These are phyloP conservation scores for Telopea speciosissima DNA, from an alignment of 177 flowering plant species.

Conservation along the genomic window DNA sequence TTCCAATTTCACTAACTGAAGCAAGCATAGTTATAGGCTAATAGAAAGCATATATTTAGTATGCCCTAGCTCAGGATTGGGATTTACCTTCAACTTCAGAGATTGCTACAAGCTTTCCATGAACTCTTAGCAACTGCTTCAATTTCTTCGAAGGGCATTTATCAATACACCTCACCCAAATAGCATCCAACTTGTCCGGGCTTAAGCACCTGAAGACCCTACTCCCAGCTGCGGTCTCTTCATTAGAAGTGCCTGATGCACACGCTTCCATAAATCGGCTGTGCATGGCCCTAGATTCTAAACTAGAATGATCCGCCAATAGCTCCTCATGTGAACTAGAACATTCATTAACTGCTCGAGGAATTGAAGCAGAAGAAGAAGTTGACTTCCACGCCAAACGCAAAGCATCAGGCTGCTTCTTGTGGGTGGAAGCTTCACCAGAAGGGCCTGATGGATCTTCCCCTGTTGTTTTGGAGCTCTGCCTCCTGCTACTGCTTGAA, in stretches of 20 bases:
- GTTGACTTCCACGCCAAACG: constrained; percentile 26
- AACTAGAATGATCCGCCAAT: constrained; percentile 21
- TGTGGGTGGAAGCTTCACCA: constrained; percentile 33
- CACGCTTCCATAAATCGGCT: constrained; percentile 23
- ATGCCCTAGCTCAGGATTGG: not conserved
- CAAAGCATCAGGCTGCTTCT: constrained; percentile 32
- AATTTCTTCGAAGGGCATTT: constrained; percentile 89
- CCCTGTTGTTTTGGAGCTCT: constrained; percentile 62
- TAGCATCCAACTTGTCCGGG: constrained; percentile 45
- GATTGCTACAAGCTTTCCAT: constrained; percentile 79
- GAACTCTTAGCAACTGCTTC: constrained; percentile 56
- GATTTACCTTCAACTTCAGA: constrained; percentile 68
- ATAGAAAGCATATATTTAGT: not conserved
- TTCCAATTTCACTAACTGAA: not conserved
- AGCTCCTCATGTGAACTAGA: constrained; percentile 23
- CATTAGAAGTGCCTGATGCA: constrained; percentile 28
- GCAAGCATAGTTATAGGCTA: not conserved
- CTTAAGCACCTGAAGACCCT: constrained; percentile 24
- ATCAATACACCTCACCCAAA: constrained; percentile 74
- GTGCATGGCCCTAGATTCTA: constrained; percentile 26
- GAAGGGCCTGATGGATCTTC: constrained; percentile 55
- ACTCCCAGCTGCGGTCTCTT: constrained; percentile 20
- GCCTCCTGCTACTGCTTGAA: constrained; percentile 65
- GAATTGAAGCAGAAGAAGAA: constrained; percentile 36
- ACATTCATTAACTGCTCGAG: constrained; percentile 24